Base-by-base conservation (phyloP, 2,329 filamentous ascomycete genomes). In the Calonectria pseudoreteaudii region DNA sequence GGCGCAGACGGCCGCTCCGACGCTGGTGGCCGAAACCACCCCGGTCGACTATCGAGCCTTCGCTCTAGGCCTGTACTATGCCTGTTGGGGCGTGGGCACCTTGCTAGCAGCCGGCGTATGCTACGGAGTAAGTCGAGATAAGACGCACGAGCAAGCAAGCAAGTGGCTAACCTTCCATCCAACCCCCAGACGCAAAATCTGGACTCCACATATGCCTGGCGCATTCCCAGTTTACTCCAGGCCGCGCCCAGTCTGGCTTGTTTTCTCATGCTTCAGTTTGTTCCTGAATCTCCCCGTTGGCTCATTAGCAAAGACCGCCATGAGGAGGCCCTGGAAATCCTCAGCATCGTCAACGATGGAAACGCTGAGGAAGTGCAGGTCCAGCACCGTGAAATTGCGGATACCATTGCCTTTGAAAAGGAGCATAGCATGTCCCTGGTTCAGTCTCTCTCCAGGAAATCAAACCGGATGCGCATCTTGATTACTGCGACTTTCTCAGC, bases 261-360 rank as follows among this genome's bases (percentile, higher is more conserved):
- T 18, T 53, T 53, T 53, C 11, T 53, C 8, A 53, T 53, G 26
- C 50, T 53, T 7, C 85, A 87, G 6, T 89, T 91, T 79, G 86
- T 91, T 50, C 90, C 90, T 9, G 88, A 91, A 67, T 91, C 89
- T 3, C 90, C 90, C 4, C 86, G 91, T 77, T 93, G 90, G 91
- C 84, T 93, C 28, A 90, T 90, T 30, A 89, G 88, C 74, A 87
- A 91, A 64, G 90, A 90, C 68, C 88, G 90, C 26, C 90, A 89
- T 83, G 87, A 90, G 72, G 90, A 88, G 73, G 85, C 87, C 26
- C 82, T 87, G 49, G 79, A 86, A 67, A 87, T 85, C 0, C 83
- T 91, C 49, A 89, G 89, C 20, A 80, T 87, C 68, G 86, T 92
- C 28, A 90, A 91, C 73, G 89, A 87, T 16, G 83, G 85, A 6